These are phyloP conservation scores for Botrytis fabae DNA, from an alignment of 2,329 filamentous ascomycete genomes.

Conservation along the genomic window DNA sequence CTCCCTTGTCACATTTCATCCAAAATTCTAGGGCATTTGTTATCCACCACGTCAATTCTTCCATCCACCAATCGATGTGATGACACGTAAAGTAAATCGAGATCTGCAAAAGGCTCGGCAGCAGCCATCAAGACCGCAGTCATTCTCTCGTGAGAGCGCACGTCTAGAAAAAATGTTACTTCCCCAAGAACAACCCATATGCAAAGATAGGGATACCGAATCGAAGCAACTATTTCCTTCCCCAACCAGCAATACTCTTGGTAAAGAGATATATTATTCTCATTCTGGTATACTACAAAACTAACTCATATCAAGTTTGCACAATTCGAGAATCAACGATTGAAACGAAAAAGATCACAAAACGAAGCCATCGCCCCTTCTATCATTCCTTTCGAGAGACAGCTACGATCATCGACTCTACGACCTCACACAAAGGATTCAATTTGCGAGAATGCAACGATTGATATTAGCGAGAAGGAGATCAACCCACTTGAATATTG, in stretches of 20 bases:
- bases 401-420: no score
- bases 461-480: background rate
- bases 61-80: background rate
- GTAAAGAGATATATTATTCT: slow-evolving; percentile 29
- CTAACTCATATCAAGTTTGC: no score
- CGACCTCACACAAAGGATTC: no score
- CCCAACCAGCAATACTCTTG: slow-evolving; percentile 29
- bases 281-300: slow-evolving; percentile 29
- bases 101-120: background rate
- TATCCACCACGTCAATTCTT: no score
- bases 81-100: background rate
- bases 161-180: background rate
- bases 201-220: slow-evolving; percentile 21
- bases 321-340: no score
- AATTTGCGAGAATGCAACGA: no score
- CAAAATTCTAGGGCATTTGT: no score
- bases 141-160: background rate
- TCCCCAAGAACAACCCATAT: background rate
- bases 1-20: no score
- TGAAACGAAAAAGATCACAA: no score
- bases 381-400: no score
- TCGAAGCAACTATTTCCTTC: slow-evolving; percentile 29
- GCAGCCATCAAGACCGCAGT: background rate
- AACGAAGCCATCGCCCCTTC: no score
- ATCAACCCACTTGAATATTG: slow-evolving; percentile 10